A percentile compares a stretch with the other conserved stretches of the same genome.
These are phyloP conservation scores for Aphanomyces cochlioides DNA, from an alignment of 352 stramenopile species.

Conservation along the genomic window DNA sequence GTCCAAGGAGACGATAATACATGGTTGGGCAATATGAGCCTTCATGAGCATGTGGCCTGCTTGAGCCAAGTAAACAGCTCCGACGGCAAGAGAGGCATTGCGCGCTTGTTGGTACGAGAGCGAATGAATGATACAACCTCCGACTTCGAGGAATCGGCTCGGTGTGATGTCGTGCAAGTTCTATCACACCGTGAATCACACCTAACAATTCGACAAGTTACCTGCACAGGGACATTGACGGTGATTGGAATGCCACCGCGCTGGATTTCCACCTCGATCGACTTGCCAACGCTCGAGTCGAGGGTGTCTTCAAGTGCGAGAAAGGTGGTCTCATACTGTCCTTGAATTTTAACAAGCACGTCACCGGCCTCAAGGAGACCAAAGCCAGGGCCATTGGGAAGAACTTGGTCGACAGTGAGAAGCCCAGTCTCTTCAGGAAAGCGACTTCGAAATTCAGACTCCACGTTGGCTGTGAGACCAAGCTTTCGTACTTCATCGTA, in stretches of 20 bases:
- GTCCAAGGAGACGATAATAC: conserved; percentile 84
- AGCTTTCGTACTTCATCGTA: conserved; percentile 87
- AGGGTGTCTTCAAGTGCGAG: conserved; percentile 73
- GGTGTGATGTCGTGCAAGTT: conserved; percentile 84
- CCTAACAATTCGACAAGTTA: not conserved
- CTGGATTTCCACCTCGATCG: conserved; percentile 68
- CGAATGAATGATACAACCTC: conserved; percentile 81
- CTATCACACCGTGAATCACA: conserved; percentile 17
- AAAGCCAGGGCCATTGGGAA: conserved; percentile 72
- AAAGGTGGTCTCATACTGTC: conserved; percentile 75
- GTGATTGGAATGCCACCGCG: conserved; percentile 57
- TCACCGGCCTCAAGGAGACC: conserved; percentile 78
- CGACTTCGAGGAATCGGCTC: conserved; percentile 78
- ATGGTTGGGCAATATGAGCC: conserved; percentile 73
- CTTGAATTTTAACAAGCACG: conserved; percentile 79
- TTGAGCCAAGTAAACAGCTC: conserved; percentile 79
- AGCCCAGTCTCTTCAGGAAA: conserved; percentile 85
- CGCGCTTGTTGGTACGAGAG: conserved; percentile 86
- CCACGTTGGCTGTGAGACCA: conserved; percentile 61
- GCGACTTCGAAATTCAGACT: conserved; percentile 59
- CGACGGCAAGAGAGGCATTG: conserved; percentile 72
- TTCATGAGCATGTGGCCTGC: conserved; percentile 90
- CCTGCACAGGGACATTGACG: conserved; percentile 45
- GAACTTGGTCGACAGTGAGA: conserved; percentile 85
- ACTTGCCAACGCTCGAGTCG: conserved; percentile 63